Percentiles rank a stretch among this genome's conserved stretches.
Conservation (phyloP, 2,329 filamentous ascomycete genomes). For the Fusarium dlaminii region DNA sequence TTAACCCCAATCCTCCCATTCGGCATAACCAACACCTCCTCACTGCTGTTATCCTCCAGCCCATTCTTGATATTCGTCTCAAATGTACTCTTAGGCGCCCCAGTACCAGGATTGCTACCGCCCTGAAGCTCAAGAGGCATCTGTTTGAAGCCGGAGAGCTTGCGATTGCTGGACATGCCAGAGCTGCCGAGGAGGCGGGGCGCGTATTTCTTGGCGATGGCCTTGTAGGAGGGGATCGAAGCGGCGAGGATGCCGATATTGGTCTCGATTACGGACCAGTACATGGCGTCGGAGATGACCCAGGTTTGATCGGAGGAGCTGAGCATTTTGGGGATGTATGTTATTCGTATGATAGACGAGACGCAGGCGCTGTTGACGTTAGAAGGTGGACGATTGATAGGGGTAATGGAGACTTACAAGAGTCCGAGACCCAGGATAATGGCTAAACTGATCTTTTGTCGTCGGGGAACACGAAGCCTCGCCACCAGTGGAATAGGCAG, state of each 20-base stretch:
- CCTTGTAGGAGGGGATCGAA: conserved; percentile 26
- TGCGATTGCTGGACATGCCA: conserved; percentile 21
- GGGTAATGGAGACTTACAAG: neutral
- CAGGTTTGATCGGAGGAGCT: conserved; percentile 19
- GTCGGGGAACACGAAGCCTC: conserved; percentile 16
- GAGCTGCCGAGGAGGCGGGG: conserved; percentile 26
- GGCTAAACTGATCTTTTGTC: conserved; percentile 26
- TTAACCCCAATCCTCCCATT: conserved; percentile 22
- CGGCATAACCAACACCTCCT: conserved; percentile 14
- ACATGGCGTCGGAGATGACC: conserved; percentile 28
- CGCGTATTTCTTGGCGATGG: conserved; percentile 27
- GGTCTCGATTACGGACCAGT: conserved; percentile 32
- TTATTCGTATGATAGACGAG: conserved; percentile 28
- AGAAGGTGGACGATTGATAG: neutral
- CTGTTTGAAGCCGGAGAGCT: conserved; percentile 28
- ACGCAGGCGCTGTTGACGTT: conserved; percentile 6
- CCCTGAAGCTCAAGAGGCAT: conserved; percentile 25
- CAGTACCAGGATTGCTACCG: neutral
- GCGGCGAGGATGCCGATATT: conserved; percentile 32
- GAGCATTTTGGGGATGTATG: conserved; percentile 32
- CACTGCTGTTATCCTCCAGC: conserved; percentile 13
- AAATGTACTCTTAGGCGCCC: neutral
- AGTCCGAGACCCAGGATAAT: conserved; percentile 19
- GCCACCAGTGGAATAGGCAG: conserved; percentile 1
- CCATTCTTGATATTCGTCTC: conserved; percentile 18